These are phyloP conservation scores for Rhododendron kiyosumense DNA, from an alignment of 148 eudicot genomes.

Conservation along the genomic window DNA sequence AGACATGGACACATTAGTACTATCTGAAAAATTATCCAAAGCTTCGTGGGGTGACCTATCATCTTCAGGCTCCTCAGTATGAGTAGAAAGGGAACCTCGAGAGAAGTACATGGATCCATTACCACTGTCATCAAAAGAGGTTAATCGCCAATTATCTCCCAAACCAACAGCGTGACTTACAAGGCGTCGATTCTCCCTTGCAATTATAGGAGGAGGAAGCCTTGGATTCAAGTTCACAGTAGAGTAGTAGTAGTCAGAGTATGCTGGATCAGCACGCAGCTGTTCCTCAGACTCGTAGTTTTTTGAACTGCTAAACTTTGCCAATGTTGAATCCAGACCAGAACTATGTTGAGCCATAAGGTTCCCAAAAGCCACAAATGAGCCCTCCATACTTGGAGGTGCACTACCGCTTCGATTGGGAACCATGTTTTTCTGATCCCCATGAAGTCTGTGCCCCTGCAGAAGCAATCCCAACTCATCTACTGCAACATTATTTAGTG, in stretches of 20 bases:
- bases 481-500: constrained; percentile 31
- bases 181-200: constrained; percentile 30
- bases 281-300: constrained; percentile 34
- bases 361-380: constrained; percentile 59
- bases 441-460: constrained; percentile 39
- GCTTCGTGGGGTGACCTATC: constrained; percentile 52
- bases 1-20: constrained; percentile 22
- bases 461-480: constrained; percentile 55
- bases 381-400: constrained; percentile 90
- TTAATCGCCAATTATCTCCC: constrained; percentile 37
- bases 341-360: constrained; percentile 38
- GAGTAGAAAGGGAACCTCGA: constrained; percentile 64
- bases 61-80: constrained; percentile 80
- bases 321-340: constrained; percentile 24
- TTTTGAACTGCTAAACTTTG: constrained; percentile 24
- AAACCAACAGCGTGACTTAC: constrained; percentile 12
- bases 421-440: constrained; percentile 30
- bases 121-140: constrained; percentile 49
- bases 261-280: constrained; percentile 42
- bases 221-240: constrained; percentile 42
- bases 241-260: constrained; percentile 31
- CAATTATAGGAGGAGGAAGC: constrained; percentile 39
- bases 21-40: constrained; percentile 37
- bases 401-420: constrained; percentile 84
- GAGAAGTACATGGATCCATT: constrained; percentile 35